Conservation (phyloP, 2,329 filamentous ascomycete species). For the Lanzia echinophila region DNA sequence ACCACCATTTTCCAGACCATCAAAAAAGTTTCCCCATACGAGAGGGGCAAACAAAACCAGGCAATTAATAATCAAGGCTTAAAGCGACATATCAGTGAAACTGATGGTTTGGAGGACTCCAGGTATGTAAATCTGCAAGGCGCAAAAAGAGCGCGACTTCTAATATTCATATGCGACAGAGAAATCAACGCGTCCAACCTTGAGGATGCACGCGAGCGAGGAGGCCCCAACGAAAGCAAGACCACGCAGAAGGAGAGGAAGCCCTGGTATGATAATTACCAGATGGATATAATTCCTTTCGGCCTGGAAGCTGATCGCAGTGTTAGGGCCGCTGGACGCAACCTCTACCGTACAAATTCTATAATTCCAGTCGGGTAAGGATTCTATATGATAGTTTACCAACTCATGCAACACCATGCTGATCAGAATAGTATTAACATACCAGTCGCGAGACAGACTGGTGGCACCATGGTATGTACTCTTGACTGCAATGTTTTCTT, state of each 20-base stretch:
- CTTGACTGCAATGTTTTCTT: no score
- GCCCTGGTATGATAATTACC: slow-evolving; percentile 1
- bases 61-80: neutral
- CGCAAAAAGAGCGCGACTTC: neutral
- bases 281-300: neutral
- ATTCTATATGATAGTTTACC: neutral
- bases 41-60: neutral
- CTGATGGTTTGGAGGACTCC: neutral
- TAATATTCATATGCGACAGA: neutral
- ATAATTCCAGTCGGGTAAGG: neutral
- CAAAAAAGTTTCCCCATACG: slow-evolving; percentile 4
- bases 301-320: neutral
- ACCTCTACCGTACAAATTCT: neutral
- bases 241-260: neutral
- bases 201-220: slow-evolving; percentile 4
- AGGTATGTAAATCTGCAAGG: neutral
- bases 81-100: slow-evolving; percentile 1
- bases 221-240: slow-evolving; percentile 4
- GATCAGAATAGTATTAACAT: no score
- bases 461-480: no score
- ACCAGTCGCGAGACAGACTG: no score
- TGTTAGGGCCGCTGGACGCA: neutral
- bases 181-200: neutral
- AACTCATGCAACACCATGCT: no score
- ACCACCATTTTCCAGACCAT: slow-evolving; percentile 1